A percentile compares a stretch with the other conserved stretches of the same genome.
Evolutionary conservation across 352 stramenopile species (phyloP).

Genomic region (Phytophthora podocarpi): DNA sequence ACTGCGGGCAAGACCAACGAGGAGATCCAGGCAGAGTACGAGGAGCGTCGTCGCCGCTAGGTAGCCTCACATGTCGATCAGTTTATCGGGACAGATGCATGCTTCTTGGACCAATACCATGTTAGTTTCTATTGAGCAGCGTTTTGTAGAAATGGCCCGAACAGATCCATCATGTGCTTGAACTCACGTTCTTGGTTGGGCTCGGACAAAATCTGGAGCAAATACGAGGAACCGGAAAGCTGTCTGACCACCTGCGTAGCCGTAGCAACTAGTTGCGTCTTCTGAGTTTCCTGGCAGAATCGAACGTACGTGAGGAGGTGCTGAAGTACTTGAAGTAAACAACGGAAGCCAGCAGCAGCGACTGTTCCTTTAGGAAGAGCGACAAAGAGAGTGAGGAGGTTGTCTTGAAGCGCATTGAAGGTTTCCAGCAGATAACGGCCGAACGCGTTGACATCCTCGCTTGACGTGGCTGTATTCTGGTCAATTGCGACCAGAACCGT

Average conservation of each 20-base stretch:
- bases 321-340: constrained; percentile 66
- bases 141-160: constrained; percentile 37
- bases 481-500: constrained; percentile 49
- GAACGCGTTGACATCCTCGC: constrained; percentile 27
- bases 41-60: no score
- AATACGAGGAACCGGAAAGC: constrained; percentile 65
- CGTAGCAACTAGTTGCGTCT: constrained; percentile 40
- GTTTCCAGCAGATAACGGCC: constrained; percentile 47
- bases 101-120: constrained; percentile 29
- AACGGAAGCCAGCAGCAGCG: constrained; percentile 47
- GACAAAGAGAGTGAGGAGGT: constrained; percentile 70
- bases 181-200: constrained; percentile 57
- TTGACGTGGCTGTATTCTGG: constrained; percentile 10
- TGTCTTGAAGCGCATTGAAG: constrained; percentile 67
- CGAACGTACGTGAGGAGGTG: constrained; percentile 64
- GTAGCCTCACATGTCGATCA: no score
- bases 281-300: constrained; percentile 44
- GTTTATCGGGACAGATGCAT: constrained; percentile 10
- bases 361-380: constrained; percentile 38
- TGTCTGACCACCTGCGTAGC: constrained; percentile 51
- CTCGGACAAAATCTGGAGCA: constrained; percentile 57
- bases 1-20: no score
- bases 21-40: no score
- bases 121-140: constrained; percentile 23
- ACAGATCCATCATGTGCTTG: constrained; percentile 46